These are phyloP conservation scores for Gaeumannomyces tritici DNA, from an alignment of 2,329 filamentous ascomycete species.

Conservation along the genomic window DNA sequence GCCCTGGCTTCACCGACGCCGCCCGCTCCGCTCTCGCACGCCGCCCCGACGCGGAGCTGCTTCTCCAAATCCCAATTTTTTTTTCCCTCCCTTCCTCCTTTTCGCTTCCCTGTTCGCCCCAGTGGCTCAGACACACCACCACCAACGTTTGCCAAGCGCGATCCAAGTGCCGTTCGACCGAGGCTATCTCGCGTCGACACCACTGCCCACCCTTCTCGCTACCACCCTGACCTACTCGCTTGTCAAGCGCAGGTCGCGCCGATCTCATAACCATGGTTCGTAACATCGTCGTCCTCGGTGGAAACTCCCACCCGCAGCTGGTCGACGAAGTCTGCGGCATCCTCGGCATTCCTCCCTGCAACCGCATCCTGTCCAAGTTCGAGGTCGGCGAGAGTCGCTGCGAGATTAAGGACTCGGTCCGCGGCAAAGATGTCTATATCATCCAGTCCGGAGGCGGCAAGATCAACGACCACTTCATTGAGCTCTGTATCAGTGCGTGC, in stretches of 20 bases:
- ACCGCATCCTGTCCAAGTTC: slow-evolving; percentile 83
- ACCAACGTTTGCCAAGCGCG: background rate
- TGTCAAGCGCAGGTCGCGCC: background rate
- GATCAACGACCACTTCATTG: slow-evolving; percentile 94
- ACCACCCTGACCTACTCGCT: background rate
- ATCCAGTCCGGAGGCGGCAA: slow-evolving; percentile 88
- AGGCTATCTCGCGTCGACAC: too few relatives aligned
- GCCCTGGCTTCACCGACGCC: background rate
- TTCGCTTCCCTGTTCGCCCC: background rate
- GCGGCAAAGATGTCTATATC: slow-evolving; percentile 98
- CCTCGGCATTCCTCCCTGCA: slow-evolving; percentile 76
- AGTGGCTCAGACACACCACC: background rate
- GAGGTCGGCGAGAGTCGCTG: slow-evolving; percentile 90
- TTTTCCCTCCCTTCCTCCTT: background rate
- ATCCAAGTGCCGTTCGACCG: too few relatives aligned
- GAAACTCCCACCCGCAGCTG: slow-evolving; percentile 83
- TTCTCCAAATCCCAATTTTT: background rate
- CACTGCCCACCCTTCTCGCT: background rate
- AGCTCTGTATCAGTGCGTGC: slow-evolving; percentile 67
- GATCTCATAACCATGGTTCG: slow-evolving; percentile 59
- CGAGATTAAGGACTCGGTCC: slow-evolving; percentile 92
- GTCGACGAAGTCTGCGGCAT: slow-evolving; percentile 81
- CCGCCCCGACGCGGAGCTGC: background rate
- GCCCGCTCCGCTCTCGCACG: background rate
- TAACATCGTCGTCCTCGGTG: slow-evolving; percentile 89